Percentiles rank a stretch among this genome's conserved stretches.
Conservation (phyloP, 495 filamentous ascomycete species). For the Aspergillus olivimuriae region DNA sequence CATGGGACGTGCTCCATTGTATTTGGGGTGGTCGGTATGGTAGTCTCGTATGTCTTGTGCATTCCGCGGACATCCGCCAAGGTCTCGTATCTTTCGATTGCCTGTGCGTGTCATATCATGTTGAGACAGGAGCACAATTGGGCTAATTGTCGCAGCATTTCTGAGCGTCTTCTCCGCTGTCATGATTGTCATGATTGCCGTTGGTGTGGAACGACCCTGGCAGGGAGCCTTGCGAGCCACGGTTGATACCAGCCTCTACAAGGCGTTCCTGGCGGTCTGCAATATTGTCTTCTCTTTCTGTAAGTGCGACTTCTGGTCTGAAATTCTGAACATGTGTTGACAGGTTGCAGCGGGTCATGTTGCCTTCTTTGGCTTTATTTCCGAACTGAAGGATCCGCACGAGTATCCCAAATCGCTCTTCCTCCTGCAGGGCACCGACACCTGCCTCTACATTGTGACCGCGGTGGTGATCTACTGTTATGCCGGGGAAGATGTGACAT, state of each 20-base stretch:
- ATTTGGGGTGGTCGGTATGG: constrained; percentile 57
- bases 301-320: too few species aligned
- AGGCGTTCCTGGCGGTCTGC: constrained; percentile 54
- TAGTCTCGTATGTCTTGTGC: constrained; percentile 55
- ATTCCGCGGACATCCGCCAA: constrained; percentile 59
- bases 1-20: constrained; percentile 62
- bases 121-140: too few species aligned
- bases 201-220: constrained; percentile 44
- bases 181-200: constrained; percentile 64
- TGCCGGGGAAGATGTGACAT: constrained; percentile 56
- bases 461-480: constrained; percentile 65
- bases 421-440: constrained; percentile 54
- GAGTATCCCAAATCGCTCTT: constrained; percentile 59
- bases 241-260: constrained; percentile 25
- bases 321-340: too few species aligned
- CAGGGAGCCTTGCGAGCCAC: constrained; percentile 23
- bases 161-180: constrained; percentile 39
- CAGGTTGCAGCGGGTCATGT: constrained; percentile 47
- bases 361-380: constrained; percentile 68
- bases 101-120: constrained; percentile 24
- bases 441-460: constrained; percentile 58
- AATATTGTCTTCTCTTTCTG: constrained; percentile 71
- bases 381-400: constrained; percentile 61
- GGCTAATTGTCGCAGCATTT: constrained; percentile 19
- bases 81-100: constrained; percentile 57